Evolutionary conservation across 1,139 yeast genomes (phyloP).

Genomic region (Kodamaea plutei): DNA sequence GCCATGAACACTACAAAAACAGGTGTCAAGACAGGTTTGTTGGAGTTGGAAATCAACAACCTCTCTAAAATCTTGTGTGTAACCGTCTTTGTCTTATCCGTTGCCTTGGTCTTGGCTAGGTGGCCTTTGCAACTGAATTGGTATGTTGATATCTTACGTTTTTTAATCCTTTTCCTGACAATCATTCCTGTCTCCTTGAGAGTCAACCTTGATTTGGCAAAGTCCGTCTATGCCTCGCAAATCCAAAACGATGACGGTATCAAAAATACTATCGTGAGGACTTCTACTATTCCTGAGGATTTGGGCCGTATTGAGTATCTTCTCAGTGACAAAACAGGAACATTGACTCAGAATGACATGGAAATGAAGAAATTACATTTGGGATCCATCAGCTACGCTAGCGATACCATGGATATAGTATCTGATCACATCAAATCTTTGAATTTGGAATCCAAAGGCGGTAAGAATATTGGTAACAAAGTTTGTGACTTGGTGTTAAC

Average conservation of each 20-base stretch:
- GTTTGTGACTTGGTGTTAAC: constrained; percentile 80
- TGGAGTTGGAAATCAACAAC: constrained; percentile 86
- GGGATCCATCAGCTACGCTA: constrained; percentile 88
- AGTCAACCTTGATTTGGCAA: constrained; percentile 92
- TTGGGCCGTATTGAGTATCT: constrained; percentile 92
- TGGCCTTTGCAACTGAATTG: constrained; percentile 60
- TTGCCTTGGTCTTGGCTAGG: constrained; percentile 71
- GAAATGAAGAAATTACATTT: constrained; percentile 88
- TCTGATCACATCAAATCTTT: constrained; percentile 54
- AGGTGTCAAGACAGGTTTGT: constrained; percentile 85
- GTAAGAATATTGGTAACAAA: constrained; percentile 59
- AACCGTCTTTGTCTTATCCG: constrained; percentile 76
- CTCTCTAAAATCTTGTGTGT: constrained; percentile 85
- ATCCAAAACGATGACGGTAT: constrained; percentile 83
- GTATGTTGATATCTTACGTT: constrained; percentile 89
- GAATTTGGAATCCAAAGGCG: constrained; percentile 18
- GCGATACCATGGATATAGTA: constrained; percentile 89
- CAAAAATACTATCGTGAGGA: constrained; percentile 86
- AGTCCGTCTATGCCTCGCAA: constrained; percentile 92
- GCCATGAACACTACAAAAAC: constrained; percentile 87
- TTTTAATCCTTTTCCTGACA: constrained; percentile 85
- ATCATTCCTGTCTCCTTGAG: constrained; percentile 94
- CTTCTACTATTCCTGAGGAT: constrained; percentile 97
- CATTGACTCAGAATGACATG: constrained; percentile 97
- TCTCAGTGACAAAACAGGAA: constrained; percentile 93